phyloP scores from a whole-genome alignment of 2,329 filamentous ascomycete genomes.

The Cadophora sp. region DNA sequence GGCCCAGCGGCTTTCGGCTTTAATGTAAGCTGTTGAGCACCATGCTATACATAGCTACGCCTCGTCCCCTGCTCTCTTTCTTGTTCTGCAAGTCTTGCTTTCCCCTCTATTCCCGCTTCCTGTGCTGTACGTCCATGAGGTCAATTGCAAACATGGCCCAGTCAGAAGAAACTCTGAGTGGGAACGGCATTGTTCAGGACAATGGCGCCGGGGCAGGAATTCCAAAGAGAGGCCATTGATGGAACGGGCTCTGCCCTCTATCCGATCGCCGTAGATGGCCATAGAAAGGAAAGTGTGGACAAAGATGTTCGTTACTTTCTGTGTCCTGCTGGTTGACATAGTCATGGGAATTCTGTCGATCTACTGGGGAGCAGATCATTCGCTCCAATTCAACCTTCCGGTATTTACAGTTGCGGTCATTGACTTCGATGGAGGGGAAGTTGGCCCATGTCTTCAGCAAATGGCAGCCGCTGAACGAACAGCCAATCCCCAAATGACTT shows the following conservation, averaged over 20 bases:
- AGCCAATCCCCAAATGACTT: constrained; percentile 21
- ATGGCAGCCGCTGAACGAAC: constrained; percentile 24
- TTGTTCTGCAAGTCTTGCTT: background rate
- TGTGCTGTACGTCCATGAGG: background rate
- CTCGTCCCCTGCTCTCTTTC: background rate
- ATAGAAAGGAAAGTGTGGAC: constrained; percentile 30
- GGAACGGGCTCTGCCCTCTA: constrained; percentile 25
- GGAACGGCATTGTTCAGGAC: background rate
- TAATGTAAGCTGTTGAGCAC: background rate
- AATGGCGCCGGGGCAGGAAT: background rate
- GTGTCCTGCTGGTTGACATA: constrained; percentile 27
- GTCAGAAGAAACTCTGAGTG: constrained; percentile 16
- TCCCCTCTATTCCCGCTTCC: background rate
- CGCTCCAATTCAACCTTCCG: constrained; percentile 28
- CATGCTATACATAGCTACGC: background rate
- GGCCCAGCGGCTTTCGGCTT: background rate
- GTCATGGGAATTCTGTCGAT: constrained; percentile 33
- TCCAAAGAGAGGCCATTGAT: constrained; percentile 15
- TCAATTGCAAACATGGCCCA: constrained; percentile 4
- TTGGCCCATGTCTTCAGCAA: constrained; percentile 29
- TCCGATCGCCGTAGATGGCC: constrained; percentile 25
- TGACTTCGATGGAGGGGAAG: constrained; percentile 33
- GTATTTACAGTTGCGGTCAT: constrained; percentile 33
- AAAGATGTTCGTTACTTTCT: constrained; percentile 30
- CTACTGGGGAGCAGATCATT: constrained; percentile 34